Base-by-base conservation (phyloP, 2,329 filamentous ascomycete species). In the Neophaeococcomyces aloes region DNA sequence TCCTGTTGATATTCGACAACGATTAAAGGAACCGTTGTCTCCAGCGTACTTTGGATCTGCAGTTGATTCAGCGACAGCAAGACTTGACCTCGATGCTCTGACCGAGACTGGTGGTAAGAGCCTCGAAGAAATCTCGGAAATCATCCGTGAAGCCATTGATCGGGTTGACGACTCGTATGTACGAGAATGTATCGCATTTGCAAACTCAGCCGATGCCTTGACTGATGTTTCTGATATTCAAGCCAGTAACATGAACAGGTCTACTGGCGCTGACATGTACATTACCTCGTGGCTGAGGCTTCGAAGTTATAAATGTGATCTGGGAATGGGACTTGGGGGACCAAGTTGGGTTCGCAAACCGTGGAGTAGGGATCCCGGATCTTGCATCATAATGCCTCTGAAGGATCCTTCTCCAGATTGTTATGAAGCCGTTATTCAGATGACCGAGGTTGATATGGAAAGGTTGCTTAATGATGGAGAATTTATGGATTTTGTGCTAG, bases 31-130 rank as follows among this genome's bases (percentile, higher is more conserved):
- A 14, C 57, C 53, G 0, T 51, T 66, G 2, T 59, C 65, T 39
- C 57, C 59, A 2, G 53, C 56, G 2, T 64, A 62, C 0, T 52
- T 66, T 18, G 65, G 64, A 5, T 65, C 64, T 42, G 65, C 64
- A 44, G 54, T 67, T 8, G 63, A 61, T 32, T 66, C 61, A 46
- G 55, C 63, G 2, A 55, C 56, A 5, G 55, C 59, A 4, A 38
- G 50, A 33, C 30, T 50, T 14, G 44, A 48, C 21, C 46, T 60
- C 35, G 44, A 52, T 6, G 51, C 59, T 32, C 54, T 61, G 18
- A 53, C 63, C 11, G 44, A 47, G 2, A 25, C 13, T 8, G 36
- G 36, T 35, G 30, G 15, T 11, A 38, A 52, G n/a, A 29, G 51
- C 7, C 43, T 67, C 6, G 61, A 60, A 3, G 58, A 62, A 36